phyloP scores from a whole-genome alignment of 2,329 filamentous ascomycete species.

The Zalaria obscura region DNA sequence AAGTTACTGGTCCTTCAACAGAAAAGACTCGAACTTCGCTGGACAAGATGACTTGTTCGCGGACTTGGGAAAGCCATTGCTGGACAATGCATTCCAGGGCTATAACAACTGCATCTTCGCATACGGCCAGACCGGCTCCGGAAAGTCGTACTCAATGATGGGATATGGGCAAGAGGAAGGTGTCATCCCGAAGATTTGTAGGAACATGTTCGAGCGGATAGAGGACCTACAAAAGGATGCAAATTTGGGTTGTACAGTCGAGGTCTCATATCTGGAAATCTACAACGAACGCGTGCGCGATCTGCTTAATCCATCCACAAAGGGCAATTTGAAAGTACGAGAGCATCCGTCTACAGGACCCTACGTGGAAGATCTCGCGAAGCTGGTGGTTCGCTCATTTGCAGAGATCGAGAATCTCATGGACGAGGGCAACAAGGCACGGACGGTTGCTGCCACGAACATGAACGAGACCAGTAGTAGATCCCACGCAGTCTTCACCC shows the following conservation, averaged over 20 bases:
- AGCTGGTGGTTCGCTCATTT: conserved; percentile 85
- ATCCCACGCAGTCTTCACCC: conserved; percentile 94
- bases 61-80: conserved; percentile 74
- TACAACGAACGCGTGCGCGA: conserved; percentile 98
- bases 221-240: conserved; percentile 52
- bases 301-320: conserved; percentile 85
- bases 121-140: conserved; percentile 94
- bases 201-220: conserved; percentile 93
- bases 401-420: conserved; percentile 93
- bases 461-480: conserved; percentile 99
- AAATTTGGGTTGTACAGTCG: conserved; percentile 76
- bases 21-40: conserved; percentile 66
- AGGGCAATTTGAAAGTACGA: conserved; percentile 91
- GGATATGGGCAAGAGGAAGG: conserved; percentile 91
- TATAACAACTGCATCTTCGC: conserved; percentile 99
- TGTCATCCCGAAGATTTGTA: conserved; percentile 93
- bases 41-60: conserved; percentile 80
- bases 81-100: conserved; percentile 95
- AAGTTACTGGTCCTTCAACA: conserved; percentile 96
- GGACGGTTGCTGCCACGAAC: conserved; percentile 95
- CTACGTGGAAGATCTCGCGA: conserved; percentile 95
- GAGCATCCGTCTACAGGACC: conserved; percentile 96
- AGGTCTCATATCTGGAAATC: conserved; percentile 97
- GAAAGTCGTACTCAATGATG: conserved; percentile 99
- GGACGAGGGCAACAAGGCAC: conserved; percentile 98